phyloP scores from a whole-genome alignment of 192 early-diverging fungal genomes.

The Coemansia sp. region DNA sequence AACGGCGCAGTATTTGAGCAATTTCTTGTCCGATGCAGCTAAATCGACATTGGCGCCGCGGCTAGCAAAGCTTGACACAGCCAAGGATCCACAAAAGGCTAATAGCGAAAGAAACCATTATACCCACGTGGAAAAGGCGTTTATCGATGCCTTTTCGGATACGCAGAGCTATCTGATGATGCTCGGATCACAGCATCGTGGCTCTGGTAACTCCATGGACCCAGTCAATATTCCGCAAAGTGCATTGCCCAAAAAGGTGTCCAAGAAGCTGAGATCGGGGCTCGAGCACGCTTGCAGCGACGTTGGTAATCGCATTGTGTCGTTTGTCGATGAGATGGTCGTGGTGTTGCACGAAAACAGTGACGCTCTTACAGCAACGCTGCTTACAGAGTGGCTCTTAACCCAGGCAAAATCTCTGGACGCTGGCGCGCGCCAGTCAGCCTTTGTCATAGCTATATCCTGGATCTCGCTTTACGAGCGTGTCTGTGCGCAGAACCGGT shows the following conservation, averaged over 20 bases:
- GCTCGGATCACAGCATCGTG: background rate
- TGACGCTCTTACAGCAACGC: background rate
- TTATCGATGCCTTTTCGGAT: background rate
- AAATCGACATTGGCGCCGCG: slow-evolving; percentile 24
- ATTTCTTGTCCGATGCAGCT: slow-evolving; percentile 16
- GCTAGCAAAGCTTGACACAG: slow-evolving; percentile 14
- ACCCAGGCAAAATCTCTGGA: background rate
- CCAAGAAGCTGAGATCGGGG: background rate
- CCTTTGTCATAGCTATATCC: slow-evolving; percentile 17
- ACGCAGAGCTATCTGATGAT: slow-evolving; percentile 11
- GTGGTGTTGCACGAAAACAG: background rate
- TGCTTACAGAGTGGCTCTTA: slow-evolving; percentile 34
- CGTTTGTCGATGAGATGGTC: slow-evolving; percentile 14
- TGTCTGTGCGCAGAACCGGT: slow-evolving; percentile 1
- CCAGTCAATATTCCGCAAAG: background rate
- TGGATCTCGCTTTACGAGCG: slow-evolving; percentile 41
- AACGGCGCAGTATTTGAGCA: slow-evolving; percentile 8
- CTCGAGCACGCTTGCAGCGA: slow-evolving; percentile 15
- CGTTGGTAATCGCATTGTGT: slow-evolving; percentile 18
- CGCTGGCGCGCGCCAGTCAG: slow-evolving; percentile 11
- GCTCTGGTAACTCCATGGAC: background rate
- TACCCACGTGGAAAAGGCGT: slow-evolving; percentile 13
- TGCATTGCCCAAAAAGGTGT: background rate
- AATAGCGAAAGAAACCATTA: slow-evolving; percentile 15
- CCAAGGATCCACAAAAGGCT: slow-evolving; percentile 12